Evolutionary conservation across 2,329 filamentous ascomycete species (phyloP).

Genomic region (Gliomastix tumulicola): DNA sequence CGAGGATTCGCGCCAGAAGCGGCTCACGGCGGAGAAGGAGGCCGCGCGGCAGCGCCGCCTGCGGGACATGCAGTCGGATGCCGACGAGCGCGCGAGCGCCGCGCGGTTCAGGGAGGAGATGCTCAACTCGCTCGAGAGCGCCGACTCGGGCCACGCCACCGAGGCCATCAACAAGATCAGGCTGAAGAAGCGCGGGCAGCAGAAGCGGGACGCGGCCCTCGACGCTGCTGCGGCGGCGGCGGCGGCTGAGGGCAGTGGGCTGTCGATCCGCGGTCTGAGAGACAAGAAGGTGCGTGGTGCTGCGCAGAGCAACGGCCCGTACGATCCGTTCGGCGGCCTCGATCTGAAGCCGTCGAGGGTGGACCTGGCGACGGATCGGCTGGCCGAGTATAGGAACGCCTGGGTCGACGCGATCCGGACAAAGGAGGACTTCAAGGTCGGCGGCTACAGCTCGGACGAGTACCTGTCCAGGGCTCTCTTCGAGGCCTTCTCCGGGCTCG

Average conservation of each 20-base stretch:
- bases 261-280: constrained; percentile 77
- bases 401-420: constrained; percentile 63
- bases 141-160: constrained; percentile 52
- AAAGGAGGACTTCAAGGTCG: constrained; percentile 61
- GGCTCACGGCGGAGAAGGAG: constrained; percentile 60
- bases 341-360: constrained; percentile 64
- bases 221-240: constrained; percentile 17
- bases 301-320: constrained; percentile 59
- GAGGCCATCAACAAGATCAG: constrained; percentile 53
- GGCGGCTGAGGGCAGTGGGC: constrained; percentile 13
- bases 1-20: constrained; percentile 43
- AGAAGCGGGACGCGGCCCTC: constrained; percentile 23
- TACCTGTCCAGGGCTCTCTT: constrained; percentile 77
- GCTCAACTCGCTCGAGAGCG: constrained; percentile 60
- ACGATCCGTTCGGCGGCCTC: constrained; percentile 82
- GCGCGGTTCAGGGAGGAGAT: constrained; percentile 60
- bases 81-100: constrained; percentile 59
- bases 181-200: constrained; percentile 66
- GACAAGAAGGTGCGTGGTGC: constrained; percentile 40
- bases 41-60: constrained; percentile 52
- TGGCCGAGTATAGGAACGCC: constrained; percentile 65
- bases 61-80: constrained; percentile 59
- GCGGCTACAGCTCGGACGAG: constrained; percentile 77
- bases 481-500: constrained; percentile 84
- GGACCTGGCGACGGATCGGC: constrained; percentile 37